Evolutionary conservation across 2,329 filamentous ascomycete species (phyloP), one percentile per base, ranked within the genome.

Genomic region (Tothia fuscella): DNA sequence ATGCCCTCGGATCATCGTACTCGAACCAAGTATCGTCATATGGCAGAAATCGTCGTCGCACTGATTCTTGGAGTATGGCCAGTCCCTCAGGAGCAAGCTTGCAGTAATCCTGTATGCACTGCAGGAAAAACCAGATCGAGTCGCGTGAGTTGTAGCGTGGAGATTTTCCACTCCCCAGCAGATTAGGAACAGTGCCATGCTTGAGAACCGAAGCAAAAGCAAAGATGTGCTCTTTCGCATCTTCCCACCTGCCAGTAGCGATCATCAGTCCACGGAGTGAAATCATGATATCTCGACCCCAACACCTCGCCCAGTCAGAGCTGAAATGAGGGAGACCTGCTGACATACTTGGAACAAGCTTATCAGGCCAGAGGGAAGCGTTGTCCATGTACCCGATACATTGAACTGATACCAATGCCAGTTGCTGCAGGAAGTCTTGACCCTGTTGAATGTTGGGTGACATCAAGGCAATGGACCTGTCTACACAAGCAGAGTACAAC

Each of bases 221-320:
- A 46, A 86, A 68, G 45, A 98, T 94, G 55, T 98, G 93, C 58
- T 96, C 87, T 55, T 78, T 88, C 6, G 91, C 91, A 57, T 95
- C 88, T 2, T 73, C 76, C 52, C 82, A 94, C 6, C 91, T 80
- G 2, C 87, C 86, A 9, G 89, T 96, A 30, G 84, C 87, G 26
- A 98, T 74, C 50, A 84, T 85, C n/a, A 98, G 70, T 32, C 91
- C 91, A 38, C 91, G 81, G 30, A 94, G 75, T 12, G 91, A 91
- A 48, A 98, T 98, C 60, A 95, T 96, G 10, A 95, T 86, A 59
- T 98, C 91, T 43, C 91, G 80, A 6, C 93, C 91, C 91, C 91
- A 98, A 61, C 89, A 95, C 52, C 91, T 76, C 38, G 89, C 88
- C 88, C 91, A 98, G 52, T 87, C 81, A 6, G 84, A 81, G 0